Base-by-base conservation (phyloP, 192 early-diverging fungal genomes). In the Chytriomyces sp. region DNA sequence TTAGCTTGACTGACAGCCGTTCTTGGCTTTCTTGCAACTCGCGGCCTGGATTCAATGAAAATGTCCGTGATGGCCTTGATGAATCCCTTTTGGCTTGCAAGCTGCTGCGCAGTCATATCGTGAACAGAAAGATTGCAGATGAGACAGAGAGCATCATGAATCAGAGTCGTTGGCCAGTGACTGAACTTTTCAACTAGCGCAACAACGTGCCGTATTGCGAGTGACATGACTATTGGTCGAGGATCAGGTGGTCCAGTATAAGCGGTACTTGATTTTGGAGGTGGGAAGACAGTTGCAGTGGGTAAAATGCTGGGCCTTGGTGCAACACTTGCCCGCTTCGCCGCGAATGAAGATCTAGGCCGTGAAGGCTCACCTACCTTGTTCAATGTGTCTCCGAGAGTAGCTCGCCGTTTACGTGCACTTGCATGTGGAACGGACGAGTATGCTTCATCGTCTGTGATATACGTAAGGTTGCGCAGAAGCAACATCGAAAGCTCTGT, bases 121-220 rank as follows among this genome's bases (percentile, higher is more conserved):
- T 63, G 28, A 14, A 61, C 56, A 4, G 70, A 33, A 17, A 72
- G 39, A 39, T 72, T 72, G 39, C 56, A 59, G 31, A 72, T 12
- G n/a, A 62, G 10, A 7, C 39, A 22, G 10, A 72, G 39, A 25
- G 40, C 59, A 30, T 63, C 10, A 31, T 44, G 34, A n/a, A 69
- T 31, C n/a, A 53, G 19, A 6, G 52, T 32, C 37, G 8, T 32
- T 2, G 66, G 52, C 49, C 66, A 69, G 7, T 40, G 30, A 8
- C 36, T 58, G 22, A 22, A 38, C 19, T 3, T 33, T 28, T 72
- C 14, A 12, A 72, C 17, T 5, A 72, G 3, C 22, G 8, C 22
- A 49, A 8, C 26, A 10, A 65, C 14, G 22, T 19, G 39, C 14
- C 39, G 38, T 28, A 49, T 49, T 14, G 17, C 14, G 22, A 49